A percentile compares a stretch with the other conserved stretches of the same genome.
Conservation (phyloP, 2,329 filamentous ascomycete species). For the Whalleya microplaca region DNA sequence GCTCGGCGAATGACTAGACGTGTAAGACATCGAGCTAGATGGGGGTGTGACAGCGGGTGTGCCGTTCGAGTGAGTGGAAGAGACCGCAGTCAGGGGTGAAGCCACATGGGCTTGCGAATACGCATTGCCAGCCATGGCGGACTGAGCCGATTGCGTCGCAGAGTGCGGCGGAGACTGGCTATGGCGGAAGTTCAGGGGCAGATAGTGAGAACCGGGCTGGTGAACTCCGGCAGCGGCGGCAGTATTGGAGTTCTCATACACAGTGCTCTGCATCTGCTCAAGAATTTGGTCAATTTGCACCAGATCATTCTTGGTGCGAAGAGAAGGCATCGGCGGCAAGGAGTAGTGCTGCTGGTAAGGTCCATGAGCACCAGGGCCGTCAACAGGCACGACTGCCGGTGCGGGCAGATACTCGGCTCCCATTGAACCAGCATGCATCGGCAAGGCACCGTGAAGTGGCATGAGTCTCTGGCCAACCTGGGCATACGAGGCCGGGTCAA, state of each 20-base stretch:
- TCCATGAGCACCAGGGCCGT: conserved; percentile 56
- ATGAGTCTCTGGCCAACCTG: conserved; percentile 89
- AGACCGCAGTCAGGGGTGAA: conserved; percentile 62
- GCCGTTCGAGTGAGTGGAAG: conserved; percentile 60
- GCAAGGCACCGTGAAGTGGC: conserved; percentile 74
- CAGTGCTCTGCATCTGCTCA: conserved; percentile 93
- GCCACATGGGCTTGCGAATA: conserved; percentile 61
- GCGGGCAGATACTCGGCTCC: conserved; percentile 60
- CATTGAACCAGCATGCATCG: conserved; percentile 58
- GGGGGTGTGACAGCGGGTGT: conserved; percentile 79
- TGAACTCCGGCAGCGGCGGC: conserved; percentile 79
- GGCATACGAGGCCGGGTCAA: conserved; percentile 87
- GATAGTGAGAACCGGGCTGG: conserved; percentile 71
- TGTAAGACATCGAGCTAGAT: conserved; percentile 76
- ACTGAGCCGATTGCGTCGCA: conserved; percentile 39
- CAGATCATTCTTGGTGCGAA: conserved; percentile 91
- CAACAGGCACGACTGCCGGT: conserved; percentile 57
- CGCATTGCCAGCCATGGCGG: conserved; percentile 40
- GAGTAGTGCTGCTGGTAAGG: conserved; percentile 81
- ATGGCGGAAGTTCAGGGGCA: conserved; percentile 58
- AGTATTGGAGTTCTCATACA: conserved; percentile 89
- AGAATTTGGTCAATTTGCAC: conserved; percentile 93
- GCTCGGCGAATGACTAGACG: conserved; percentile 74
- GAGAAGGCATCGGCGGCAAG: conserved; percentile 81
- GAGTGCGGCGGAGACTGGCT: conserved; percentile 52